These are phyloP conservation scores for Pyrenula aspistea DNA, from an alignment of 495 filamentous ascomycete genomes.

Conservation along the genomic window DNA sequence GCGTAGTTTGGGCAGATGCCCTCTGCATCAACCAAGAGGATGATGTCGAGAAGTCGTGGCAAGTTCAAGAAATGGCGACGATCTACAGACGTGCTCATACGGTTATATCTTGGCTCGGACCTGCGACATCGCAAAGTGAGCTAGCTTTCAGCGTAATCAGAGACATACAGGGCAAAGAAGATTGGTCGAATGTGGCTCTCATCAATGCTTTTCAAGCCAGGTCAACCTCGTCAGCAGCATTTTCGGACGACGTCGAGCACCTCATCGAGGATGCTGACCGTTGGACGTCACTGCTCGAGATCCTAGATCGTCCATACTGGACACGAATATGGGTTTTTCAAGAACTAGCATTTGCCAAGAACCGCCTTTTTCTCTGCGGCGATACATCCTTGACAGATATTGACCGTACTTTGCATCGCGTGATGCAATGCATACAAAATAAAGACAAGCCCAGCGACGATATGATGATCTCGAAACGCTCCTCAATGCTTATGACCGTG, in stretches of 20 bases:
- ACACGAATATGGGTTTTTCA: neutral
- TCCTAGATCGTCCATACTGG: neutral
- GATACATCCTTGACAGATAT: neutral
- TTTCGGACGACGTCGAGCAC: neutral
- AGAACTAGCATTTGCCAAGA: neutral
- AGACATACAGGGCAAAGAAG: neutral
- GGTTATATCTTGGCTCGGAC: neutral
- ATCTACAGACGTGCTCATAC: conserved; percentile 2
- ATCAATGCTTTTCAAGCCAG: neutral
- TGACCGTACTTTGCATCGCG: neutral
- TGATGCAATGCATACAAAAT: neutral
- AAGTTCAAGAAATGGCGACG: conserved; percentile 5
- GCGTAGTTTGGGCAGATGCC: conserved; percentile 6
- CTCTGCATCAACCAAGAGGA: conserved; percentile 9
- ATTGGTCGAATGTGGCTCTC: neutral
- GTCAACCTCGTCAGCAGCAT: neutral
- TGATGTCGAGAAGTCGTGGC: conserved; percentile 2
- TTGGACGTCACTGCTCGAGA: neutral
- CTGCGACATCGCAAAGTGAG: neutral
- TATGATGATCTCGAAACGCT: neutral
- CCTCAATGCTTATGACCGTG: neutral
- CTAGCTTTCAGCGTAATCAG: neutral
- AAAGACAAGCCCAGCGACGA: neutral
- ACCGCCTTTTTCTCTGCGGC: neutral
- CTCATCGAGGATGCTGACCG: neutral